These are phyloP conservation scores for Pyracantha coccinea DNA, from an alignment of 331 rosid genomes.

Conservation along the genomic window DNA sequence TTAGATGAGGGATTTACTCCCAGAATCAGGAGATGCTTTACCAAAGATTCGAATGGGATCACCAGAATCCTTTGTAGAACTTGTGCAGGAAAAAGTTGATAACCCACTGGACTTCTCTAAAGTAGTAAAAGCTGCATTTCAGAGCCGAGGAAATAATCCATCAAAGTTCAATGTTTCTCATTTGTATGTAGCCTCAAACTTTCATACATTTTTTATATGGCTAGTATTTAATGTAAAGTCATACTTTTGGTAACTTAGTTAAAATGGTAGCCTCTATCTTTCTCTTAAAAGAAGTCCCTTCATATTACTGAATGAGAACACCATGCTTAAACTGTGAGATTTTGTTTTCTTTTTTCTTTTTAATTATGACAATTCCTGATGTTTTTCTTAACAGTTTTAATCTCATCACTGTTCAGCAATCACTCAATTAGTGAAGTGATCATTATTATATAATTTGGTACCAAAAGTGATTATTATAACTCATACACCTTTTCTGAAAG, in stretches of 20 bases:
- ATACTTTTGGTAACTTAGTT: neutral
- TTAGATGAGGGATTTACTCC: conserved; percentile 75
- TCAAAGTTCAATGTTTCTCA: conserved; percentile 79
- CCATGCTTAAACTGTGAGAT: neutral
- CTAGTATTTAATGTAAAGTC: conserved; percentile 1
- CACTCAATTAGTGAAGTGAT: neutral
- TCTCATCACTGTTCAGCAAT: neutral
- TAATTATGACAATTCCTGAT: neutral
- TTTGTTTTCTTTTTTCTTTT: neutral
- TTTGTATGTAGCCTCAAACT: conserved; percentile 42
- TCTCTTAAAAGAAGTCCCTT: neutral
- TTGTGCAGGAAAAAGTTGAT: conserved; percentile 76
- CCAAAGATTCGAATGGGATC: conserved; percentile 61
- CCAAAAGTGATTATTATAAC: neutral
- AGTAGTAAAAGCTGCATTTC: conserved; percentile 64
- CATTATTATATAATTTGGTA: neutral
- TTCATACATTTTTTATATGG: conserved; percentile 1
- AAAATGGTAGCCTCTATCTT: neutral
- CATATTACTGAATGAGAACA: neutral
- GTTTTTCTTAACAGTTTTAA: neutral
- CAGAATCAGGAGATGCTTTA: conserved; percentile 46
- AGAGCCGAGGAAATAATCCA: conserved; percentile 51
- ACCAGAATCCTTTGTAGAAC: conserved; percentile 49
- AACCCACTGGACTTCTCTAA: conserved; percentile 83
- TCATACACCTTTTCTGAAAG: neutral